Percentiles rank a stretch among this genome's conserved stretches.
Conservation (phyloP, 2,329 filamentous ascomycete species). For the Aureobasidium sp. region DNA sequence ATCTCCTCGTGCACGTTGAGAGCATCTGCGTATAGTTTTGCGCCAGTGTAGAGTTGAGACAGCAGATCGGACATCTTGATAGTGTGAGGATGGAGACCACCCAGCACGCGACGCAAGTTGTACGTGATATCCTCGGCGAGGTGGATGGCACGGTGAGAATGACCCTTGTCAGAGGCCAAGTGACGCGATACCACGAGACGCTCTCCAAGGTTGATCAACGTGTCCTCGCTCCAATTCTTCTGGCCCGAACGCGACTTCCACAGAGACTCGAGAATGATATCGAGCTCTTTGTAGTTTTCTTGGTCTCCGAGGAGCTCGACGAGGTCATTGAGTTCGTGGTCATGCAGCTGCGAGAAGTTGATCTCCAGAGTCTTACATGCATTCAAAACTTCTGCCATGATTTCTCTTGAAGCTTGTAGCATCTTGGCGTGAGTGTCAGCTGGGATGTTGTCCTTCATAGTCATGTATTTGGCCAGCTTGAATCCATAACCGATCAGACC, state of each 20-base stretch:
- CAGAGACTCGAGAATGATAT: conserved; percentile 37
- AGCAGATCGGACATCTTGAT: conserved; percentile 46
- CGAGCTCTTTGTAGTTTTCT: conserved; percentile 41
- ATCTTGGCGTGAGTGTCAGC: conserved; percentile 30
- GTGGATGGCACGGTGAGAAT: conserved; percentile 37
- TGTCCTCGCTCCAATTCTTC: conserved; percentile 38
- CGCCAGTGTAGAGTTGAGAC: conserved; percentile 42
- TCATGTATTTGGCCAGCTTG: conserved; percentile 40
- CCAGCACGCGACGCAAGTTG: conserved; percentile 49
- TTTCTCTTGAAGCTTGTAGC: conserved; percentile 33
- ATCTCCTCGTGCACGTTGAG: conserved; percentile 29
- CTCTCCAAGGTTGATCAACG: conserved; percentile 47
- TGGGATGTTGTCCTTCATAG: conserved; percentile 35
- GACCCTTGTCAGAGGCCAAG: conserved; percentile 34
- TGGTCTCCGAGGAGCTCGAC: conserved; percentile 44
- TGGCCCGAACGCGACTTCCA: conserved; percentile 43
- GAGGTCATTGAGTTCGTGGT: conserved; percentile 41
- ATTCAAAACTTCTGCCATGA: conserved; percentile 37
- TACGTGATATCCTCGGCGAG: conserved; percentile 50
- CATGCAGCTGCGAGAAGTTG: conserved; percentile 38
- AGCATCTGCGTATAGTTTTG: conserved; percentile 24
- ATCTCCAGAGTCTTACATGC: conserved; percentile 39
- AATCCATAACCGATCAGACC: conserved; percentile 39
- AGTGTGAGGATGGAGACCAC: conserved; percentile 41
- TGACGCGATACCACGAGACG: conserved; percentile 48